Evolutionary conservation across 352 stramenopile species (phyloP), one percentile per base, ranked within the genome.

Genomic region (Phytophthora rubi): DNA sequence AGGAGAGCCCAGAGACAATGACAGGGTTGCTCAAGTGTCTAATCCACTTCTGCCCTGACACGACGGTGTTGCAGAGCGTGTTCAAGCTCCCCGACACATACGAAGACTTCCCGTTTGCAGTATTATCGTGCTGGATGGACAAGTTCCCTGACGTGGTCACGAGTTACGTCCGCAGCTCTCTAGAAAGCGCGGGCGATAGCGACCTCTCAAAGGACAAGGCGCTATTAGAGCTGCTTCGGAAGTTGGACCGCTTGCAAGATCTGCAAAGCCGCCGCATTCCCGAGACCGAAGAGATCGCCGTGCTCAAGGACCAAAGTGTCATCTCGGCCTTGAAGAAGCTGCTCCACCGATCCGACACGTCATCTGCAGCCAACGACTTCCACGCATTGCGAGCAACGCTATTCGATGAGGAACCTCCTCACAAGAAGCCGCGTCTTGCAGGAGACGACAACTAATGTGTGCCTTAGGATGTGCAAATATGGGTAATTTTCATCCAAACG

Each of bases 11-110:
- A 1, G 88, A 95, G 64, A 88, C 86, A 6, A 81, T 95, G 64
- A 91, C 79, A 30, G 88, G 88, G 0, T 60, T 95, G 60, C 71
- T 93, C 16, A 94, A 93, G 64, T 92, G 87, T 56, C 59, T 95
- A 33, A 73, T 92, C 53, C 85, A 89, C 32, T 90, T 91, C 58
- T 75, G 68, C 4, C 88, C 88, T 5, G 86, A 95, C 44, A 58
- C 66, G 8, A 90, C 76, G 23, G 74, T 91, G n/a, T 70, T 95
- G 8, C 86, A 94, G 48, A 87, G 80, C 47, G 70, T 94, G 16
- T 92, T 90, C 65, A 94, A 92, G 58, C 83, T 96, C 9, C 73
- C 79, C 7, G 62, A 81, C 30, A 55, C 70, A 8, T 93, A 89
- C 65, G 83, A 87, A 3, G 75, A 88, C 61, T 93, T 96, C 52